phyloP scores from a whole-genome alignment of 495 filamentous ascomycete genomes.

The Neurospora discreta region DNA sequence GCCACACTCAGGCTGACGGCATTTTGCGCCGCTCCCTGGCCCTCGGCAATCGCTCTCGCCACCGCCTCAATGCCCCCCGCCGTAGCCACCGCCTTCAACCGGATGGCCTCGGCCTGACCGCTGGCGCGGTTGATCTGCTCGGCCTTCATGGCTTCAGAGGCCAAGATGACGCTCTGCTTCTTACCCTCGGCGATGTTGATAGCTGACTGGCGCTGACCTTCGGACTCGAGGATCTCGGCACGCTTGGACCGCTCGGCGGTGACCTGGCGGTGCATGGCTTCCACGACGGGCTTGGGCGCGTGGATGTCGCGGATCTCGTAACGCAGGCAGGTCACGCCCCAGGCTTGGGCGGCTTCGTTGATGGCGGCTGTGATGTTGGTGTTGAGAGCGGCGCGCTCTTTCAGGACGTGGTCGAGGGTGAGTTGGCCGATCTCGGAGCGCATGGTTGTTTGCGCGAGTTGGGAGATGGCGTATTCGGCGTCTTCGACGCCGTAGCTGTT shows the following conservation, averaged over 20 bases:
- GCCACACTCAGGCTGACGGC: conserved; percentile 81
- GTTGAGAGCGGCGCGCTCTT: conserved; percentile 91
- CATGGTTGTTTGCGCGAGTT: conserved; percentile 98
- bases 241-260: conserved; percentile 94
- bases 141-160: conserved; percentile 78
- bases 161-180: conserved; percentile 92
- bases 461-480: conserved; percentile 95
- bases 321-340: conserved; percentile 90
- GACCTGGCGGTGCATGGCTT: conserved; percentile 96
- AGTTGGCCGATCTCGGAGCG: conserved; percentile 94
- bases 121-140: conserved; percentile 86
- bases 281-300: conserved; percentile 82
- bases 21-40: conserved; percentile 61
- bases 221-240: conserved; percentile 91
- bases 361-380: conserved; percentile 95
- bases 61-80: conserved; percentile 82
- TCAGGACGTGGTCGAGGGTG: conserved; percentile 91
- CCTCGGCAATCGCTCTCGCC: conserved; percentile 55
- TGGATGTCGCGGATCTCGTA: conserved; percentile 99
- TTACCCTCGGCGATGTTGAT: conserved; percentile 97
- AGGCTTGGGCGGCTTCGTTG: conserved; percentile 93
- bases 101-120: conserved; percentile 90
- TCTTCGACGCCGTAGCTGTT: conserved; percentile 93
- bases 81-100: conserved; percentile 75
- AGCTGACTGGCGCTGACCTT: conserved; percentile 88